Evolutionary conservation across 1,284 basidiomycete species (phyloP), one percentile per base, ranked within the genome.

Genomic region (Amylostereum areolatum): DNA sequence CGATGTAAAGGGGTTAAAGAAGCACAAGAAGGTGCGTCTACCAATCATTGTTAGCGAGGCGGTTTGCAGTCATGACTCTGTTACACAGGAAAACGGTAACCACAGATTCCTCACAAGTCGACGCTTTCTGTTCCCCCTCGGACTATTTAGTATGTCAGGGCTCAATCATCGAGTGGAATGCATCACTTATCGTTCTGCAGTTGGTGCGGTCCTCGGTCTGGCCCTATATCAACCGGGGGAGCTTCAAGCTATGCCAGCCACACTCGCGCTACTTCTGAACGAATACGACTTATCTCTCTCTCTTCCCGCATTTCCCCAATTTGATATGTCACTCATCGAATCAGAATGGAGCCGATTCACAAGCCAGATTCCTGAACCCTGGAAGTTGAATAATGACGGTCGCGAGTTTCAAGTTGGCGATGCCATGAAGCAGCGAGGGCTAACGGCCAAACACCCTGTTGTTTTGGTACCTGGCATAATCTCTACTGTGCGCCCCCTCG

Each of bases 321-420:
- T 86, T 33, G 83, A 84, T 61, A 70, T 86, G 49, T 76, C 83
- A 7, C 72, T 75, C 4, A 70, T 88, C 6, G 85, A 88, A 63
- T 54, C 66, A 12, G 86, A 89, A 63, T 89, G 85, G 83, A 72
- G 69, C 40, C 71, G 77, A 46, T 61, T 89, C n/a, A 73, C 77
- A 48, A 76, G 70, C 59, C 80, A 71, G 54, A 81, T 85, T 8
- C 84, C 89, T 3, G 87, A 84, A 61, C 72, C 80, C 2, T 89
- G 80, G 89, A 90, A 88, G 67, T 75, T 94, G 55, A 87, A 85
- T 58, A 85, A 78, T 25, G 87, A 89, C 52, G 86, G 87, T 2
- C 73, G 91, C 47, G 92, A 93, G 64, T 96, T 96, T 58, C 77
- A 82, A 53, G 87, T 89, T 2, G 93, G 93, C 24, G 83, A 91